Evolutionary conservation across 345 rosid species (phyloP).

Genomic region (Hibiscus tridactylites): DNA sequence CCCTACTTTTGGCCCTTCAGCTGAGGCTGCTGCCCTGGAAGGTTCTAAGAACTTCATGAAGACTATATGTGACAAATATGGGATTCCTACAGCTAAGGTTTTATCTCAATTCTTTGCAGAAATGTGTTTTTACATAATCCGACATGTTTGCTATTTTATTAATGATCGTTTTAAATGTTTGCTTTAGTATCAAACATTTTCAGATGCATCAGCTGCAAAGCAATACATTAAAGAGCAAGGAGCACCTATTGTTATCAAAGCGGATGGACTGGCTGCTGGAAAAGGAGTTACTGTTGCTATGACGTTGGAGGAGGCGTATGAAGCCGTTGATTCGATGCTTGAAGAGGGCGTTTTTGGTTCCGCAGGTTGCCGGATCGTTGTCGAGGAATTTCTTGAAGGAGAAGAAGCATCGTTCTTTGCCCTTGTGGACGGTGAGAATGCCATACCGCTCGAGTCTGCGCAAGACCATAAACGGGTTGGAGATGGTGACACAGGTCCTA

Average conservation of each 20-base stretch:
- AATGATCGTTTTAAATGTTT: not conserved
- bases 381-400: constrained; percentile 85
- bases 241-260: constrained; percentile 79
- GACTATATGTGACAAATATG: constrained; percentile 73
- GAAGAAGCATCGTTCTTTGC: constrained; percentile 97
- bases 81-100: constrained; percentile 96
- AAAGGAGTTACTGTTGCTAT: constrained; percentile 87
- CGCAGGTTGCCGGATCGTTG: constrained; percentile 64
- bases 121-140: not conserved
- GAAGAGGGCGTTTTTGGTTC: constrained; percentile 73
- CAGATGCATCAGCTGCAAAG: constrained; percentile 62
- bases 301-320: constrained; percentile 68
- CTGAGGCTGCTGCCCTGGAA: constrained; percentile 94
- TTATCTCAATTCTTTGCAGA: not conserved
- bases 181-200: constrained; percentile 10
- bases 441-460: constrained; percentile 87
- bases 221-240: constrained; percentile 69
- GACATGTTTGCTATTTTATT: not conserved
- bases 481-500: constrained; percentile 92
- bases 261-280: constrained; percentile 96
- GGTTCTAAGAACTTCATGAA: constrained; percentile 97
- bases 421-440: constrained; percentile 88
- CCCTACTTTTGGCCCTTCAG: constrained; percentile 87
- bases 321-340: constrained; percentile 90
- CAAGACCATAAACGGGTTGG: constrained; percentile 96